Evolutionary conservation across 2,329 filamentous ascomycete genomes (phyloP), one percentile per base, ranked within the genome.

Genomic region (Cytospora paraplurivora): DNA sequence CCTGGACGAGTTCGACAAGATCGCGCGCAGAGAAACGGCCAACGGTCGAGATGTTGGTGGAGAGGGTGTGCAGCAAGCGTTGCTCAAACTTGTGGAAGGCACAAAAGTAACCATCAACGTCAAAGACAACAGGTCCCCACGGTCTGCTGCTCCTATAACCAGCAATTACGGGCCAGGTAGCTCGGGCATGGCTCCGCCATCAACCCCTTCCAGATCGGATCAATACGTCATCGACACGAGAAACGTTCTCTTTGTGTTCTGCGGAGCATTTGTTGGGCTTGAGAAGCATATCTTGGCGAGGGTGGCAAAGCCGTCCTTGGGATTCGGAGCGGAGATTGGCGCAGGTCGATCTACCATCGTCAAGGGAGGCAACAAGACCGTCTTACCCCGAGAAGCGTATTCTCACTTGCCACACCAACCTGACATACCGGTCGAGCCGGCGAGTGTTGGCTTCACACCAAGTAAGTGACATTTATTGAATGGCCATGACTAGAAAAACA

Each of bases 181-280:
- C 44, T 78, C 81, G 6, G 76, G 79, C 1, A 77, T 80, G 2
- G 76, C 81, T 4, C 76, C 81, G 1, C 71, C 75, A 4, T 81
- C 82, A 0, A 78, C 81, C 0, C 71, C 78, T 1, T 79, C 79
- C 37, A 86, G 85, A 69, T 79, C 83, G 10, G 85, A 87, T 59
- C 86, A 88, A 71, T 88, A 85, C 72, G 88, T 91, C 62, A 88
- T 97, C 63, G 90, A 95, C 70, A 99, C 95, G 0, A 93, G 93
- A 68, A 97, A 98, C 70, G 98, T 99, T 65, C 84, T 99, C 34
- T 99, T 99, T 77, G 93, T 99, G 50, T 97, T 95, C 74, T 96
- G 93, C 13, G 95, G 95, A 19, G 95, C 95, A 19, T 99, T 99
- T 73, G 91, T 96, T 41, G 94, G 93, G 2, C 81, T 98, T 1